Conservation (phyloP, 345 rosid genomes). For the Arabidopsis suecica region DNA sequence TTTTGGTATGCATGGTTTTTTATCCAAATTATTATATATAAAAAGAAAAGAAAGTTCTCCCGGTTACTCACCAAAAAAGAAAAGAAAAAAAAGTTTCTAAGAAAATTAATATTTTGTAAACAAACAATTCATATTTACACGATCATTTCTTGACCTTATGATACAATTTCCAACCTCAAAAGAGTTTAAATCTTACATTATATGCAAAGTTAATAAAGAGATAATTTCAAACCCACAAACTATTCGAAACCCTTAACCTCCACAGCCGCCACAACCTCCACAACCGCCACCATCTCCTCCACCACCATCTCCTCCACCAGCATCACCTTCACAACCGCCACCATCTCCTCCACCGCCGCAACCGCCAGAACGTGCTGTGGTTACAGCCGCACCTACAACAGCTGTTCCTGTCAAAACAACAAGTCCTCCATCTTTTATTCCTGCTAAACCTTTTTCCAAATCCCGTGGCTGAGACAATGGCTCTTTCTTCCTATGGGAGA, state of each 20-base stretch:
- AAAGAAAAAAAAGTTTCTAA: background rate
- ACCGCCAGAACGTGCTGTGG: background rate
- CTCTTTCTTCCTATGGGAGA: background rate
- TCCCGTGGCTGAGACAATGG: constrained; percentile 32
- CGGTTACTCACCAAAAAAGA: background rate
- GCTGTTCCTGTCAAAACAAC: constrained; percentile 32
- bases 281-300: constrained; percentile 22
- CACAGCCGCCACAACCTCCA: constrained; percentile 39
- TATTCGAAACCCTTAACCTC: constrained; percentile 25
- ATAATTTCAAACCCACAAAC: background rate
- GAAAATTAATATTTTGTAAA: background rate
- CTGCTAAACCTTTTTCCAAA: constrained; percentile 18
- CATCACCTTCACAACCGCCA: background rate
- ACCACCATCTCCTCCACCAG: background rate
- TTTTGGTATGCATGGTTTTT: background rate
- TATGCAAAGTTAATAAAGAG: background rate
- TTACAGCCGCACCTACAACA: constrained; percentile 20
- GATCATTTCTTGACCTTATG: background rate
- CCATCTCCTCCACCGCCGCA: background rate
- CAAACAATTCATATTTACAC: background rate
- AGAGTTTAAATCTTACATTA: constrained; percentile 1
- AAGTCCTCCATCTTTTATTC: constrained; percentile 42
- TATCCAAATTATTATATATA: background rate
- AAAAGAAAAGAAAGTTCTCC: background rate
- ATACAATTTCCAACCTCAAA: background rate